These are phyloP conservation scores for Trichoderma breve DNA, from an alignment of 2,329 filamentous ascomycete genomes.

Conservation along the genomic window DNA sequence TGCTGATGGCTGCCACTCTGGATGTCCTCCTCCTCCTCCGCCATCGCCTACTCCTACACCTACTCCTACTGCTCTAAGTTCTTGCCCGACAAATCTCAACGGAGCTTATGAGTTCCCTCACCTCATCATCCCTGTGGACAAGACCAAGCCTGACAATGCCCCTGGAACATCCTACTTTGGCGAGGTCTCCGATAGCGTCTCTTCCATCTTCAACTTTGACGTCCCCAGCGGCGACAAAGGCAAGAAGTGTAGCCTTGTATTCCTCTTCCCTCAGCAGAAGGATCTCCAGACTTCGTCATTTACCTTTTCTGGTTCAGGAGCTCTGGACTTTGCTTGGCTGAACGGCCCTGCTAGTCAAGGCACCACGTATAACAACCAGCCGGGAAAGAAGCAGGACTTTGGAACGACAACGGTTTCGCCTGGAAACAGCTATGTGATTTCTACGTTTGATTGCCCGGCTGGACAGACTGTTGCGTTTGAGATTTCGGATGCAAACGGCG, in stretches of 20 bases:
- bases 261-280: constrained; percentile 58
- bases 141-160: constrained; percentile 48
- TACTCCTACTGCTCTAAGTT: constrained; percentile 5
- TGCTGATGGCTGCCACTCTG: constrained; percentile 38
- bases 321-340: constrained; percentile 53
- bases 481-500: constrained; percentile 42
- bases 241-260: constrained; percentile 62
- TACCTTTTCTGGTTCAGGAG: constrained; percentile 47
- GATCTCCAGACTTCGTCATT: constrained; percentile 60
- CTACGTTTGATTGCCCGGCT: constrained; percentile 53
- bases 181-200: constrained; percentile 50
- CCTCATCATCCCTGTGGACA: constrained; percentile 61
- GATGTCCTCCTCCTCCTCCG: constrained; percentile 23
- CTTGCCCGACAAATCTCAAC: constrained; percentile 45
- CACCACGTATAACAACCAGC: constrained; percentile 56
- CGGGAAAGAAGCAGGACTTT: constrained; percentile 43
- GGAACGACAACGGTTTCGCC: constrained; percentile 46
- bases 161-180: constrained; percentile 56
- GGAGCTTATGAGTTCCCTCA: constrained; percentile 57
- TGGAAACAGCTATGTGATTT: constrained; percentile 54
- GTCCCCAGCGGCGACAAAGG: constrained; percentile 53
- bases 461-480: constrained; percentile 51
- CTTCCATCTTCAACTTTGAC: constrained; percentile 68
- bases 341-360: constrained; percentile 41
- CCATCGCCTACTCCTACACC: too few species aligned